Evolutionary conservation across 2,329 filamentous ascomycete species (phyloP).

Genomic region (Epichloe coenophiala): DNA sequence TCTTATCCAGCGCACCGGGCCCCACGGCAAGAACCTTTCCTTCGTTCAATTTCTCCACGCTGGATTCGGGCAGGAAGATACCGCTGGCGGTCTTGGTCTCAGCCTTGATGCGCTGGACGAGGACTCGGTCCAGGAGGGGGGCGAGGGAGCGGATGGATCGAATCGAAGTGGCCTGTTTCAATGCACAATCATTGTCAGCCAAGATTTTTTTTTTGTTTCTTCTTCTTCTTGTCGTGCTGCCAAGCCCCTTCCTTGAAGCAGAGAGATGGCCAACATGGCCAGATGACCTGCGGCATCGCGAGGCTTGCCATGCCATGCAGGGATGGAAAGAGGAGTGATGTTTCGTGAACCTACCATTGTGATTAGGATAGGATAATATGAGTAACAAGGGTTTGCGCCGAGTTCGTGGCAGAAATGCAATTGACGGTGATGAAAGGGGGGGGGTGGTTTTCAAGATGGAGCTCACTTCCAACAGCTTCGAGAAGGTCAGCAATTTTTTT

Average conservation of each 20-base stretch:
- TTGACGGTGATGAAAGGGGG: background rate
- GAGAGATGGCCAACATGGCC: background rate
- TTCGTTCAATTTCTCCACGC: constrained; percentile 97
- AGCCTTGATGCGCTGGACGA: constrained; percentile 95
- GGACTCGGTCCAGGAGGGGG: constrained; percentile 92
- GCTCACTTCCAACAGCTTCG: constrained; percentile 28
- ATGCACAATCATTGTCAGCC: no score
- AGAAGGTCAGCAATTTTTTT: constrained; percentile 27
- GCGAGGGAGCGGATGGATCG: constrained; percentile 92
- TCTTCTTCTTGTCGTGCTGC: background rate
- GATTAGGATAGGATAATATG: constrained; percentile 7
- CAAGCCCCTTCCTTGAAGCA: no score
- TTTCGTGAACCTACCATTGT: constrained; percentile 14
- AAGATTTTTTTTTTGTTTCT: no score
- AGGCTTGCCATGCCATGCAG: background rate
- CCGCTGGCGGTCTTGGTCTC: constrained; percentile 92
- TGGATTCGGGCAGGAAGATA: constrained; percentile 94
- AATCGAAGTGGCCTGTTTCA: constrained; percentile 52
- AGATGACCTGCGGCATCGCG: background rate
- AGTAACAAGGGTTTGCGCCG: background rate
- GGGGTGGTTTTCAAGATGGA: constrained; percentile 10
- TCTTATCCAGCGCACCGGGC: constrained; percentile 73
- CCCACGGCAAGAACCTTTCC: constrained; percentile 92
- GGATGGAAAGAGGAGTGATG: background rate
- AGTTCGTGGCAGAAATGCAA: background rate